Evolutionary conservation across 2,329 filamentous ascomycete genomes (phyloP).

Genomic region (Trichoderma pleuroti): DNA sequence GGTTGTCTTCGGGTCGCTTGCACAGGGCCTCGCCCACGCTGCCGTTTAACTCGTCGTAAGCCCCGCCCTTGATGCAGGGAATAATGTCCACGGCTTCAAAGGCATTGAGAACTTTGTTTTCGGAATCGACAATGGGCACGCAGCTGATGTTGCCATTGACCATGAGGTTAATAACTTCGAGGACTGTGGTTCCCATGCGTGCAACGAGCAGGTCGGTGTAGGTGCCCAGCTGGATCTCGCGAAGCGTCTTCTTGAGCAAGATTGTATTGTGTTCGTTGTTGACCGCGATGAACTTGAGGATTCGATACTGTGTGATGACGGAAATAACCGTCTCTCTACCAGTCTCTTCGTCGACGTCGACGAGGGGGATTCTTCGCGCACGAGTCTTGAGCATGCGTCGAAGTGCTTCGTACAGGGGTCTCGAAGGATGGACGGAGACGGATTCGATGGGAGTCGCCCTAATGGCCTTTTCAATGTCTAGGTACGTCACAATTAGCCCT

Average conservation of each 20-base stretch:
- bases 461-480: slow-evolving; percentile 93
- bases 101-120: slow-evolving; percentile 79
- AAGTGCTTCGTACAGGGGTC: slow-evolving; percentile 91
- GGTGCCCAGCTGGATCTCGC: slow-evolving; percentile 79
- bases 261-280: slow-evolving; percentile 84
- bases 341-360: slow-evolving; percentile 93
- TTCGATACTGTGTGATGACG: slow-evolving; percentile 96
- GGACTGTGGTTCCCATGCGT: slow-evolving; percentile 83
- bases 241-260: slow-evolving; percentile 79
- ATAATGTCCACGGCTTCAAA: slow-evolving; percentile 99
- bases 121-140: slow-evolving; percentile 83
- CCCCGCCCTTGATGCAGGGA: slow-evolving; percentile 86
- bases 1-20: slow-evolving; percentile 84
- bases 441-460: slow-evolving; percentile 89
- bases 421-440: slow-evolving; percentile 87
- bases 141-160: slow-evolving; percentile 92
- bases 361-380: slow-evolving; percentile 86
- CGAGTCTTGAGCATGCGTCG: slow-evolving; percentile 90
- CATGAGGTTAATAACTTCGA: slow-evolving; percentile 91
- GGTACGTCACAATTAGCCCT: slow-evolving; percentile 23
- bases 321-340: slow-evolving; percentile 89
- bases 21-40: slow-evolving; percentile 85
- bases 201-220: slow-evolving; percentile 79
- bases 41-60: slow-evolving; percentile 84
- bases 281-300: slow-evolving; percentile 97